Evolutionary conservation across 352 stramenopile genomes (phyloP).

Genomic region (Phytophthora brassicae): DNA sequence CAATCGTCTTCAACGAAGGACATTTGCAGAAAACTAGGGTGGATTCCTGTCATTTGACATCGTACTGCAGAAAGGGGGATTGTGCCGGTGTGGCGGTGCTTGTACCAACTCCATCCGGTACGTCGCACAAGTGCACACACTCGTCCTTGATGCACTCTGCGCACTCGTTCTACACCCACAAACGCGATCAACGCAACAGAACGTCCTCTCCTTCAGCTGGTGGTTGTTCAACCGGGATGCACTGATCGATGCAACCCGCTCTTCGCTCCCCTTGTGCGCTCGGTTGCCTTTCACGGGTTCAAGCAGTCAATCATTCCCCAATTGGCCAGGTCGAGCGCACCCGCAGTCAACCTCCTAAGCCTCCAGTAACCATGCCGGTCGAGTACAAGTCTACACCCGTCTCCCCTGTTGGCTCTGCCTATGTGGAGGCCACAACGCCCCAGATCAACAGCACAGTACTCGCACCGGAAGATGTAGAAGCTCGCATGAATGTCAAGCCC

Average conservation of each 20-base stretch:
- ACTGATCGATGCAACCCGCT: constrained; percentile 19
- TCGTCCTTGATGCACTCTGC: constrained; percentile 16
- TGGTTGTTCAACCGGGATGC: constrained; percentile 30
- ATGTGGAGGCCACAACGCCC: constrained; percentile 23
- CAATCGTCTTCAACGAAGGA: constrained; percentile 20
- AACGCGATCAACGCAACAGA: constrained; percentile 18
- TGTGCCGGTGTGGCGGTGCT: background rate
- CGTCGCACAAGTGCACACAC: constrained; percentile 17
- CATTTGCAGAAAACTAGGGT: constrained; percentile 8
- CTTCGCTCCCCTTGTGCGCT: background rate
- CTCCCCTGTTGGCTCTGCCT: constrained; percentile 20
- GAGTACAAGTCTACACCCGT: constrained; percentile 24
- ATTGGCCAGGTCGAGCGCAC: constrained; percentile 18
- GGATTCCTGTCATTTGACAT: background rate
- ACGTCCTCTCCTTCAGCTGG: constrained; percentile 14
- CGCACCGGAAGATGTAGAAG: constrained; percentile 24
- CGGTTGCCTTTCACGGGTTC: background rate
- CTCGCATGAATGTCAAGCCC: constrained; percentile 24
- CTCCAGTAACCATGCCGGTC: constrained; percentile 12
- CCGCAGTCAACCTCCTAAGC: background rate
- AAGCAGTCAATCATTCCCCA: constrained; percentile 22
- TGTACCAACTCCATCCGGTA: too few species aligned
- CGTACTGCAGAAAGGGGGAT: constrained; percentile 19
- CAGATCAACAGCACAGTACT: constrained; percentile 28
- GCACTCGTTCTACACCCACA: constrained; percentile 22